These are phyloP conservation scores for Saccharomyces hybrid DNA, from an alignment of 1,139 yeast species.

Conservation along the genomic window DNA sequence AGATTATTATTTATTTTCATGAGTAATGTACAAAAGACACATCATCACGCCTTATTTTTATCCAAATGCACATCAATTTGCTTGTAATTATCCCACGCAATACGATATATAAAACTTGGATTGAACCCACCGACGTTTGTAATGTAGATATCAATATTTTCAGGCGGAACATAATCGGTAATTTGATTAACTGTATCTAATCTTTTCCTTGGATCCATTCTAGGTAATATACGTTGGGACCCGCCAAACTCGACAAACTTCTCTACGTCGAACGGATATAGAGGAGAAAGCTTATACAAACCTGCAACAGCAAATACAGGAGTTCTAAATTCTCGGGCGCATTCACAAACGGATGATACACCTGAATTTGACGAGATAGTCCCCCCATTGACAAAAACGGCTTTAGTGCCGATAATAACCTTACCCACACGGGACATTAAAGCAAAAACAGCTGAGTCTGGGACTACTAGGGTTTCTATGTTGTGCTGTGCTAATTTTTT, in stretches of 20 bases:
- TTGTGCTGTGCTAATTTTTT: slow-evolving; percentile 73
- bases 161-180: slow-evolving; percentile 89
- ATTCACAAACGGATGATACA: slow-evolving; percentile 86
- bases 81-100: slow-evolving; percentile 89
- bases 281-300: slow-evolving; percentile 82
- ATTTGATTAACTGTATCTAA: slow-evolving; percentile 89
- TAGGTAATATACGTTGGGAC: slow-evolving; percentile 39
- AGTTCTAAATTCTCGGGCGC: slow-evolving; percentile 90
- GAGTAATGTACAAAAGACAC: not conserved
- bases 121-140: slow-evolving; percentile 96
- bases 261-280: slow-evolving; percentile 88
- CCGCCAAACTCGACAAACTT: slow-evolving; percentile 90
- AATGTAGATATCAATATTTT: slow-evolving; percentile 85
- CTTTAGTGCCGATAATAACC: slow-evolving; percentile 84
- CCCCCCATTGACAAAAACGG: slow-evolving; percentile 96
- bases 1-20: not conserved
- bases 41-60: slow-evolving; percentile 6
- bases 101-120: slow-evolving; percentile 91
- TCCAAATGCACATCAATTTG: slow-evolving; percentile 66
- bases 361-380: slow-evolving; percentile 78
- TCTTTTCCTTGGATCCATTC: slow-evolving; percentile 34
- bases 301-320: slow-evolving; percentile 97
- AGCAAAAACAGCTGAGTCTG: slow-evolving; percentile 89
- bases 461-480: slow-evolving; percentile 84
- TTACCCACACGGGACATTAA: slow-evolving; percentile 97